Conservation (phyloP, 2,329 filamentous ascomycete genomes). For the Ascosphaera aggregata region DNA sequence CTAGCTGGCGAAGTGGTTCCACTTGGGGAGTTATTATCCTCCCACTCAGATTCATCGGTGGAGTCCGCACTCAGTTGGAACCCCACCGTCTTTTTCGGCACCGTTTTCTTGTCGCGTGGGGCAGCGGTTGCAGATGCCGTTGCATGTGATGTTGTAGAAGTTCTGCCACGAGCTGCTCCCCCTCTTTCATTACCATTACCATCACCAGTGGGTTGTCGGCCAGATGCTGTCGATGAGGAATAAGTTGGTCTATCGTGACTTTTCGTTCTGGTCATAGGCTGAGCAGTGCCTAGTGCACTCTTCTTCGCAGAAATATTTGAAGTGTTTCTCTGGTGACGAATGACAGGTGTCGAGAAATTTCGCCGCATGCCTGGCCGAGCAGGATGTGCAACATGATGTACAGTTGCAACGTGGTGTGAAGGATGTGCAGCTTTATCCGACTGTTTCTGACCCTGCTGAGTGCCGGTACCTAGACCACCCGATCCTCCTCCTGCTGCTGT, state of each 20-base stretch:
- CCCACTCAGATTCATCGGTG: conserved; percentile 22
- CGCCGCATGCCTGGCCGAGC: conserved; percentile 16
- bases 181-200: not conserved
- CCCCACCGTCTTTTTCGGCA: conserved; percentile 21
- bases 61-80: conserved; percentile 22
- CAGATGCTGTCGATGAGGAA: conserved; percentile 2
- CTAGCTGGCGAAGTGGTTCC: conserved; percentile 17
- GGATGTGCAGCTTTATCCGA: not conserved
- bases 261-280: conserved; percentile 5
- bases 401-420: not conserved
- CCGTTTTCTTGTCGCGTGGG: conserved; percentile 9
- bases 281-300: conserved; percentile 21
- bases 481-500: too few relatives aligned
- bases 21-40: conserved; percentile 21
- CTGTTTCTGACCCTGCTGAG: not conserved
- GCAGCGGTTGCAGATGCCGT: conserved; percentile 4
- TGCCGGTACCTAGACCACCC: not conserved
- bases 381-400: not conserved
- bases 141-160: not conserved
- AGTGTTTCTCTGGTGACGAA: conserved; percentile 10
- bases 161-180: not conserved
- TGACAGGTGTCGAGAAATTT: conserved; percentile 16
- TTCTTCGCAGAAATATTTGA: conserved; percentile 19
- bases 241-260: not conserved
- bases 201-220: too few relatives aligned